A percentile compares a stretch with the other conserved stretches of the same genome.
Conservation (phyloP, 2,329 filamentous ascomycete genomes). For the Capronia coronata region DNA sequence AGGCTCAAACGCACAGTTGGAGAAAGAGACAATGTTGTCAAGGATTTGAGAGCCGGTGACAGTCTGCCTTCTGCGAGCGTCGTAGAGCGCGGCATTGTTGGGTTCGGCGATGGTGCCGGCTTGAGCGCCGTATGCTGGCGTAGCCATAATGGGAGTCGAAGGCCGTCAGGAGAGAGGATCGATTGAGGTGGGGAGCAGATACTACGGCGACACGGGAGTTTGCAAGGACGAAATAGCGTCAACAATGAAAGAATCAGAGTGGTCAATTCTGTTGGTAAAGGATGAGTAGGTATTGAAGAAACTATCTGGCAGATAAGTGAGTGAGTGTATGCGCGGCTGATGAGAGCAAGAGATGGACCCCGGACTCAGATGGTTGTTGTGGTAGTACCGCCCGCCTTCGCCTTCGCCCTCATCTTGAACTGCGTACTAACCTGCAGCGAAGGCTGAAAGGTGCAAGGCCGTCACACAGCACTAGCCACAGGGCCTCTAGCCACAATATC, state of each 20-base stretch:
- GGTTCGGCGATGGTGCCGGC: conserved; percentile 35
- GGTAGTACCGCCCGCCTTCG: too few species aligned
- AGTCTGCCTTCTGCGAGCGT: conserved; percentile 39
- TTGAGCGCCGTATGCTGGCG: conserved; percentile 38
- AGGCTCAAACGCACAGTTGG: conserved; percentile 67
- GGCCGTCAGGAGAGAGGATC: neutral
- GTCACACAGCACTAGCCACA: too few species aligned
- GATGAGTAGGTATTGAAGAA: neutral
- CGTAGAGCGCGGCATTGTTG: conserved; percentile 42
- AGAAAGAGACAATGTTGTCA: conserved; percentile 92
- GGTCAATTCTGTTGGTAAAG: neutral
- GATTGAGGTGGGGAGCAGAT: neutral
- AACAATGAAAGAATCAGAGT: neutral
- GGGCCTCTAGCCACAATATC: too few species aligned
- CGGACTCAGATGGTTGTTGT: too few species aligned
- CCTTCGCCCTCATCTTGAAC: too few species aligned
- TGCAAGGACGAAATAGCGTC: neutral
- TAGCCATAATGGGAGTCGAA: conserved; percentile 33
- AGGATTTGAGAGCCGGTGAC: conserved; percentile 61
- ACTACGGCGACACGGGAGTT: too few species aligned
- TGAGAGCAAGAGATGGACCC: too few species aligned
- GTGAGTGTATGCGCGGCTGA: neutral
- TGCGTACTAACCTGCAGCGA: too few species aligned
- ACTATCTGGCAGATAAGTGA: neutral
- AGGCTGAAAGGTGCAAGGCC: too few species aligned